Evolutionary conservation across 148 eudicot species (phyloP).

Genomic region (Gaultheria prostrata): DNA sequence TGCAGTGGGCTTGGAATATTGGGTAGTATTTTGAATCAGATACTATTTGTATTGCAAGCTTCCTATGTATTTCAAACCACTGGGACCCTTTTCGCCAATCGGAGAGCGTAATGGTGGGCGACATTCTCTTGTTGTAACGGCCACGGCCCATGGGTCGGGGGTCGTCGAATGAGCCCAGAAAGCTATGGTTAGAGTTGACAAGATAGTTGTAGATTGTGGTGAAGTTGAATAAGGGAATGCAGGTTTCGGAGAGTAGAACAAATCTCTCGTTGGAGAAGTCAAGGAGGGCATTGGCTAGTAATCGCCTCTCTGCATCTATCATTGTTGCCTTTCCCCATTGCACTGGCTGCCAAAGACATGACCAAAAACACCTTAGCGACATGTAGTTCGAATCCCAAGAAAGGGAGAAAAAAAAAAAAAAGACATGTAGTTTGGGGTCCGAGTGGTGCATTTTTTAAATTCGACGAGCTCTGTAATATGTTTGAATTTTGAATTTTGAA

Average conservation of each 20-base stretch:
- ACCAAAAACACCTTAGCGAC: neutral
- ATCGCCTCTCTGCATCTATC: conserved; percentile 85
- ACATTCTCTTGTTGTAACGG: conserved; percentile 63
- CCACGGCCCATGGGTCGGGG: conserved; percentile 60
- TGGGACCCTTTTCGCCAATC: conserved; percentile 95
- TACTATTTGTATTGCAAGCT: conserved; percentile 51
- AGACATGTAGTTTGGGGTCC: neutral
- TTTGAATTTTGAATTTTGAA: no score
- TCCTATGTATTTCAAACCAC: conserved; percentile 76
- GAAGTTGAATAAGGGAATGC: conserved; percentile 90
- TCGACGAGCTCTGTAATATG: neutral
- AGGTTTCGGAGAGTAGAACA: conserved; percentile 75
- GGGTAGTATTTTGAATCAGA: conserved; percentile 54
- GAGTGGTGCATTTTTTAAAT: neutral
- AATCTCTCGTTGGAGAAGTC: conserved; percentile 78
- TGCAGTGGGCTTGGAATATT: conserved; percentile 47
- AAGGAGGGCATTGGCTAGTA: conserved; percentile 74
- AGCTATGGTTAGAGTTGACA: conserved; percentile 52
- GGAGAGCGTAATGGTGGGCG: conserved; percentile 48
- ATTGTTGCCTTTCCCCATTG: conserved; percentile 75
- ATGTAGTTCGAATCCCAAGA: neutral
- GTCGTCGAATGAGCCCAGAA: conserved; percentile 53
- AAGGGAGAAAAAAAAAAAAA: no score
- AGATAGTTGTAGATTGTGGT: conserved; percentile 68
- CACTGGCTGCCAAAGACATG: conserved; percentile 40